Evolutionary conservation across 306 rosid species (phyloP), one percentile per base, ranked within the genome.

Genomic region (Vicia villosa): DNA sequence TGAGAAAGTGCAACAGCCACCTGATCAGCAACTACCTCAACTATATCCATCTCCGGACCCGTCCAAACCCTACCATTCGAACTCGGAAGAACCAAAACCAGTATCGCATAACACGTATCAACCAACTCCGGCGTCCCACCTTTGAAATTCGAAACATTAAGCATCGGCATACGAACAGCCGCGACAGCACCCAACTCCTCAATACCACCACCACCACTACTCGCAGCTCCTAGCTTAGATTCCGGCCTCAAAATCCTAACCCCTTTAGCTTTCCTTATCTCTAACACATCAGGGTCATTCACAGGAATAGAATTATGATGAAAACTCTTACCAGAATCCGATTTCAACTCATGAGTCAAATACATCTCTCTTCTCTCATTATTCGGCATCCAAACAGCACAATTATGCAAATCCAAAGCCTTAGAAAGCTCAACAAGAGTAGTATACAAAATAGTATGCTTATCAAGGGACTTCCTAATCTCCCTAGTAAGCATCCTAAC

Each of bases 11-110:
- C 95, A 50, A 90, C 96, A 15, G 96, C 91, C 7, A 90, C 96
- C 84, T 90, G 96, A 63, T 90, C 96, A 43, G 96, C 96, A 72
- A 90, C 95, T 12, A 86, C 96, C 82, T 88, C 88, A 51, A 90
- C 84, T 43, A 90, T 83, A 83, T 84, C 96, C 83, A 86, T 66
- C 69, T 86, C 95, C 16, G 86, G 84, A 57, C 10, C 17, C 30
- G 79, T 81, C 96, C 96, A 90, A 61, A 9, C 71, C 72, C 91
- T 68, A 17, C 83, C 55, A 42, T 73, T 70, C 22, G 76, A 75
- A 65, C 68, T 66, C 0, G 91, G 89, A 73, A 84, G 89, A 74
- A 87, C 95, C 83, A 90, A 81, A 70, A 88, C 91, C 80, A 90
- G 75, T 46, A 90, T 65, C 21, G 90, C 96, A 71, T 84, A 90